These are phyloP conservation scores for Rhodotorula graminis DNA, from an alignment of 768 basidiomycete species.

Conservation along the genomic window DNA sequence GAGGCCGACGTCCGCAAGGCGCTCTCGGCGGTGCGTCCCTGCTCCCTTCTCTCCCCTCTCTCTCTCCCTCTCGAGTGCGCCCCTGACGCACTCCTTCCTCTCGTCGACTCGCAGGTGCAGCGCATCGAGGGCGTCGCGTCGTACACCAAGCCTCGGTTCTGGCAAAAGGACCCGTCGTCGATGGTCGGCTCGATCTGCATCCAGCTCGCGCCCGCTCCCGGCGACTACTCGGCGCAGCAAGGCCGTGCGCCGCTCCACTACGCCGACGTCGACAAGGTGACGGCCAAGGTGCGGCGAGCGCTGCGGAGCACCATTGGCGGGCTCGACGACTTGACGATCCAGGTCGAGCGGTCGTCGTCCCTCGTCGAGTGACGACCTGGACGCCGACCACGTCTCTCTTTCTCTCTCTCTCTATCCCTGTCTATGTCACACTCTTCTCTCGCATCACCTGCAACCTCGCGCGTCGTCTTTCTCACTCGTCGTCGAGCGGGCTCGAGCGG, in stretches of 20 bases:
- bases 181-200: slow-evolving; percentile 89
- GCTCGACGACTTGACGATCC: slow-evolving; percentile 82
- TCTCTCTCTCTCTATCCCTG: not conserved
- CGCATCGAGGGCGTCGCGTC: slow-evolving; percentile 73
- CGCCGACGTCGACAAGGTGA: slow-evolving; percentile 64
- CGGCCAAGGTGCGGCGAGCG: slow-evolving; percentile 67
- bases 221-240: slow-evolving; percentile 55
- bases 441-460: too few species aligned
- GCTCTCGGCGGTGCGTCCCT: slow-evolving; percentile 46
- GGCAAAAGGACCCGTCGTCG: slow-evolving; percentile 85
- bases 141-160: slow-evolving; percentile 78
- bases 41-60: not conserved
- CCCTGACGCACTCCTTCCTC: not conserved
- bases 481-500: too few species aligned
- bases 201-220: slow-evolving; percentile 65
- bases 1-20: slow-evolving; percentile 50
- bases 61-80: not conserved
- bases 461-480: too few species aligned
- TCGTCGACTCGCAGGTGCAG: slow-evolving; percentile 54
- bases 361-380: too few species aligned
- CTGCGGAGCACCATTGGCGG: slow-evolving; percentile 70
- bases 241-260: slow-evolving; percentile 52
- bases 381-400: too few species aligned
- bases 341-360: slow-evolving; percentile 57
- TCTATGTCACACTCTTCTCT: not conserved